These are phyloP conservation scores for Monilinia aucupariae DNA, from an alignment of 2,329 filamentous ascomycete genomes.

Conservation along the genomic window DNA sequence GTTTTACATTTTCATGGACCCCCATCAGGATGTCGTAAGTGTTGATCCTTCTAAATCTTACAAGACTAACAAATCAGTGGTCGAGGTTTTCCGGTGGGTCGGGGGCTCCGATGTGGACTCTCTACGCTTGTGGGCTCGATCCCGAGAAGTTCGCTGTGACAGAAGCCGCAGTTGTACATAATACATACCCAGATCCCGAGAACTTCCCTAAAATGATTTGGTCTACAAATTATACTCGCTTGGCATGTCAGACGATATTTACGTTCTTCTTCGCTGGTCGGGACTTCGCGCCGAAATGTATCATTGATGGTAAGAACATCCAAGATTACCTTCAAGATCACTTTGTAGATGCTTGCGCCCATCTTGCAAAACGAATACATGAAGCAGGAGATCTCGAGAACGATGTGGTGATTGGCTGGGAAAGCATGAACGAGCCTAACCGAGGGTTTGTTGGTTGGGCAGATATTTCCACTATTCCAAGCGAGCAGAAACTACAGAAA, in stretches of 20 bases:
- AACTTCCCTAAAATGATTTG: slow-evolving; percentile 98
- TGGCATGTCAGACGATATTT: slow-evolving; percentile 86
- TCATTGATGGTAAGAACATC: slow-evolving; percentile 91
- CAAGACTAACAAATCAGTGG: slow-evolving; percentile 51
- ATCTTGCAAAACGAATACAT: slow-evolving; percentile 77
- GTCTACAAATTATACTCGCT: slow-evolving; percentile 91
- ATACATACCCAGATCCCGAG: slow-evolving; percentile 79
- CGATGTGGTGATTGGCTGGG: slow-evolving; percentile 88
- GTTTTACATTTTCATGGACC: slow-evolving; percentile 98
- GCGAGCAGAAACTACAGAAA: slow-evolving; percentile 85
- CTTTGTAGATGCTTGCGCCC: slow-evolving; percentile 71
- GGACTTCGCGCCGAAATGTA: slow-evolving; percentile 92
- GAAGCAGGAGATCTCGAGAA: slow-evolving; percentile 86
- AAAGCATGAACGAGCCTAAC: slow-evolving; percentile 93
- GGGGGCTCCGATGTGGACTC: slow-evolving; percentile 93
- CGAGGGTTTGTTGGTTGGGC: slow-evolving; percentile 77
- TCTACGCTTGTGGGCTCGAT: slow-evolving; percentile 90
- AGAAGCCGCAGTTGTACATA: slow-evolving; percentile 90
- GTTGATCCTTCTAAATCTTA: slow-evolving; percentile 1
- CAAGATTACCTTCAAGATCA: slow-evolving; percentile 91
- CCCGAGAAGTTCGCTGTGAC: slow-evolving; percentile 79
- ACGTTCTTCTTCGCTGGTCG: slow-evolving; percentile 87
- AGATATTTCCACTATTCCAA: slow-evolving; percentile 75
- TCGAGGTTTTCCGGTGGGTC: slow-evolving; percentile 91
- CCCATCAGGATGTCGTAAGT: slow-evolving; percentile 91